Conservation (phyloP, 2,329 filamentous ascomycete genomes). For the Diaporthe caulivora region DNA sequence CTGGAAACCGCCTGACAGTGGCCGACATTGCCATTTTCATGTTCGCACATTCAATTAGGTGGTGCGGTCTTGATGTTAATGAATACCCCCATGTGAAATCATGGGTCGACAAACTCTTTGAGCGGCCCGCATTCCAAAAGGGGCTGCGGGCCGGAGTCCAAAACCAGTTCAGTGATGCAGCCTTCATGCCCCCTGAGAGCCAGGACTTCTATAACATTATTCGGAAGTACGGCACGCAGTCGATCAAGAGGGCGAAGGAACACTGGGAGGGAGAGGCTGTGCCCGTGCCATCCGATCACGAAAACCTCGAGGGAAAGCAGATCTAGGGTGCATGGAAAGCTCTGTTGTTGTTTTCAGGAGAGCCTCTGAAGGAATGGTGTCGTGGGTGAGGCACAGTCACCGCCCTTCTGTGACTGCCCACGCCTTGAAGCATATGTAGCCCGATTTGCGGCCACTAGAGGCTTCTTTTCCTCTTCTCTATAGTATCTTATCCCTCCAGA, state of each 20-base stretch:
- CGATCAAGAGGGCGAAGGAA: neutral
- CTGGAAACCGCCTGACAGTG: conserved; percentile 43
- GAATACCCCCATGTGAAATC: conserved; percentile 42
- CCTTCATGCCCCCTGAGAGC: neutral
- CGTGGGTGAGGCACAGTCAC: no score
- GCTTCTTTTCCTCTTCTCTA: no score
- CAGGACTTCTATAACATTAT: conserved; percentile 9
- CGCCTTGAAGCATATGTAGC: no score
- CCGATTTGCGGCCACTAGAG: no score
- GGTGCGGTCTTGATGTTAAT: conserved; percentile 42
- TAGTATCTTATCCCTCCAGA: no score
- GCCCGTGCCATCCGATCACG: conserved; percentile 17
- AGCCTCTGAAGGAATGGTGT: no score
- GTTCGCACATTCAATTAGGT: conserved; percentile 42
- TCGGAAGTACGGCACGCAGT: conserved; percentile 14
- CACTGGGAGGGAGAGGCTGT: neutral
- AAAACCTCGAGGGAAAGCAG: neutral
- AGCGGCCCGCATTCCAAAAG: conserved; percentile 42
- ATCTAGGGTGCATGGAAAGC: no score
- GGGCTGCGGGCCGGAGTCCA: conserved; percentile 41
- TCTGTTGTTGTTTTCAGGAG: no score
- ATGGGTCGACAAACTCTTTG: conserved; percentile 42
- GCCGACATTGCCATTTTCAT: conserved; percentile 44
- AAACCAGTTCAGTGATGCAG: conserved; percentile 36
- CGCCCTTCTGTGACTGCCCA: no score